These are phyloP conservation scores for Calonectria henricotiae DNA, from an alignment of 2,329 filamentous ascomycete genomes.

Conservation along the genomic window DNA sequence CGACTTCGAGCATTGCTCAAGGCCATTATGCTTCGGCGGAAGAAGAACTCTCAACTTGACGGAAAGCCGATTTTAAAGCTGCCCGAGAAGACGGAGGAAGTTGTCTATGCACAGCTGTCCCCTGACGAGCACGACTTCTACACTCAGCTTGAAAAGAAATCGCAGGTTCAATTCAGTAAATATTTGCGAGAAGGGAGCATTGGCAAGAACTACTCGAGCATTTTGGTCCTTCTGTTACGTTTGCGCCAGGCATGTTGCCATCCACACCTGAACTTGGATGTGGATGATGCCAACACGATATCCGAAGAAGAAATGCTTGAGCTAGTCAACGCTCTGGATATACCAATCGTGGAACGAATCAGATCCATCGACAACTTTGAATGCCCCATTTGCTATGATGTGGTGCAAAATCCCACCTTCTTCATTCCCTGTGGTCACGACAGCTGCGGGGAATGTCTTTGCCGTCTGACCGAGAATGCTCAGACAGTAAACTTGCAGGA, in stretches of 20 bases:
- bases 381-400: slow-evolving; percentile 88
- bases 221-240: slow-evolving; percentile 86
- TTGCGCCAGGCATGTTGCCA: slow-evolving; percentile 80
- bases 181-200: slow-evolving; percentile 81
- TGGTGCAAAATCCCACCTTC: slow-evolving; percentile 81
- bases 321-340: slow-evolving; percentile 74
- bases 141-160: slow-evolving; percentile 78
- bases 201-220: slow-evolving; percentile 80
- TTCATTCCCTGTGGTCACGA: slow-evolving; percentile 89
- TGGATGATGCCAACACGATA: slow-evolving; percentile 59
- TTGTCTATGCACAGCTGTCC: slow-evolving; percentile 82
- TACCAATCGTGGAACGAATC: slow-evolving; percentile 78
- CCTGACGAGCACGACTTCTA: slow-evolving; percentile 85
- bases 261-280: slow-evolving; percentile 54
- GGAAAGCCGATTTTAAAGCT: slow-evolving; percentile 86
- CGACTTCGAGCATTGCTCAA: slow-evolving; percentile 84
- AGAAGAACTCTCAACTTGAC: slow-evolving; percentile 84
- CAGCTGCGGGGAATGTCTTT: slow-evolving; percentile 84
- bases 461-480: slow-evolving; percentile 76
- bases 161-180: slow-evolving; percentile 82
- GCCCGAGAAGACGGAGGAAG: slow-evolving; percentile 82
- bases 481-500: slow-evolving; percentile 69
- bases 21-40: slow-evolving; percentile 86
- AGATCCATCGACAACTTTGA: slow-evolving; percentile 76
- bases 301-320: slow-evolving; percentile 69